Percentiles rank a stretch among this genome's conserved stretches.
phyloP scores from a whole-genome alignment of 495 filamentous ascomycete species.

The Xylaria acuta region DNA sequence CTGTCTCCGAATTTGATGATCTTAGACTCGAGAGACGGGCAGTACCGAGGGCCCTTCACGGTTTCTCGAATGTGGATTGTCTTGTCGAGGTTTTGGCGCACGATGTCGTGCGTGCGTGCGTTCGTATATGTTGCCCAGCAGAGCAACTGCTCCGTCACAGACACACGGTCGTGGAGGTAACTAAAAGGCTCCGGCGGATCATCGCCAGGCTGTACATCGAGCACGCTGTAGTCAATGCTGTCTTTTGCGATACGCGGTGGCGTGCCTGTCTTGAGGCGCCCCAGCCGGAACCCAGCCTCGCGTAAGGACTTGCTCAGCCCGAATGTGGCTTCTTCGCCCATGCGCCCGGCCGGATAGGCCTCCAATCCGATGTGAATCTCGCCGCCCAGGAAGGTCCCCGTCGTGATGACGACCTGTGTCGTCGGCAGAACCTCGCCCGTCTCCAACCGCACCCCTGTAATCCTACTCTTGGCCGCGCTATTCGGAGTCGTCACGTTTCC shows the following conservation, averaged over 20 bases:
- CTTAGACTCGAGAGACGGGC: conserved; percentile 94
- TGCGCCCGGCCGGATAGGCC: conserved; percentile 81
- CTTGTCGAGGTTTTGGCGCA: conserved; percentile 86
- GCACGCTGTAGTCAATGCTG: conserved; percentile 77
- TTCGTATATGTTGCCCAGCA: conserved; percentile 90
- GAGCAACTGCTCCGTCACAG: conserved; percentile 78
- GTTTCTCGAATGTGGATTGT: conserved; percentile 96
- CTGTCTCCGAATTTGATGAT: conserved; percentile 84
- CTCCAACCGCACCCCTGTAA: conserved; percentile 86
- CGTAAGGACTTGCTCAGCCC: conserved; percentile 90
- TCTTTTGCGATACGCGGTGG: conserved; percentile 84
- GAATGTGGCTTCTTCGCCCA: conserved; percentile 93
- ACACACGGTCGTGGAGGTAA: conserved; percentile 79
- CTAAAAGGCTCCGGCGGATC: conserved; percentile 89
- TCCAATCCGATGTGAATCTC: conserved; percentile 96
- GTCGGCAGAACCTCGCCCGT: conserved; percentile 85
- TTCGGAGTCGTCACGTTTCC: conserved; percentile 56
- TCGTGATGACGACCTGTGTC: conserved; percentile 88
- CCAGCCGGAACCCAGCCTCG: conserved; percentile 89
- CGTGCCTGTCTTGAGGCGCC: conserved; percentile 93
- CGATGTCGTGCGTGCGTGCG: conserved; percentile 78
- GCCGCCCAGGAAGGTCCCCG: conserved; percentile 92
- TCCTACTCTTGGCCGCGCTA: conserved; percentile 66
- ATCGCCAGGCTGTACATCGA: conserved; percentile 81
- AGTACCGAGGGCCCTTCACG: conserved; percentile 92